These are phyloP conservation scores for Phytopythium aichiense DNA, from an alignment of 352 stramenopile genomes.

Conservation along the genomic window DNA sequence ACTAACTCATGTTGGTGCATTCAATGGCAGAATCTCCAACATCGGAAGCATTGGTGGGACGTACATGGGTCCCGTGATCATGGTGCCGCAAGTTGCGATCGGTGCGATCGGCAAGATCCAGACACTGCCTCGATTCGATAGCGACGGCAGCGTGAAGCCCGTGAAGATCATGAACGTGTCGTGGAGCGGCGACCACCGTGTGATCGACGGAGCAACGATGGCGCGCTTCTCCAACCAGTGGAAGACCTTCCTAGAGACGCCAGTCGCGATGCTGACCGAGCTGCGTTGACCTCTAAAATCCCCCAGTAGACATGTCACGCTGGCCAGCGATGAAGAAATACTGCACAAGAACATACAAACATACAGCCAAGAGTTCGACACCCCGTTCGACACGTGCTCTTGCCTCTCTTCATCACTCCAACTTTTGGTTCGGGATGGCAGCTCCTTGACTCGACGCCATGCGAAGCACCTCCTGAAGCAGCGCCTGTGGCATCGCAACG, in stretches of 20 bases:
- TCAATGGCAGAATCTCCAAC: conserved; percentile 67
- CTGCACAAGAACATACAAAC: background rate
- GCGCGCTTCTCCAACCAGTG: conserved; percentile 96
- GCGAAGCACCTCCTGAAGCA: conserved; percentile 75
- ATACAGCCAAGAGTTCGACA: background rate
- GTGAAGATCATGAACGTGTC: conserved; percentile 95
- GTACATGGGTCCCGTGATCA: conserved; percentile 96
- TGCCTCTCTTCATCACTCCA: background rate
- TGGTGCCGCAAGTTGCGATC: conserved; percentile 96
- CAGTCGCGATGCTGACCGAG: conserved; percentile 89
- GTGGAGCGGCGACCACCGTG: conserved; percentile 97
- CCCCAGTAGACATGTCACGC: background rate
- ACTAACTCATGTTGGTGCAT: conserved; percentile 1
- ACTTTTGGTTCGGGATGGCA: conserved; percentile 55
- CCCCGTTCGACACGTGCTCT: background rate
- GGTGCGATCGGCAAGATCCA: conserved; percentile 96
- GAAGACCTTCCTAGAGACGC: conserved; percentile 96
- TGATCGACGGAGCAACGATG: conserved; percentile 98
- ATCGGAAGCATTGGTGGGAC: conserved; percentile 97
- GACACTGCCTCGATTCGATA: conserved; percentile 92
- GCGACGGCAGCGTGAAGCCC: conserved; percentile 79
- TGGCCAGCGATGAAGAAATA: background rate
- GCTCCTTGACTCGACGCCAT: conserved; percentile 63
- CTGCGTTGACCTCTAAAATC: conserved; percentile 49
- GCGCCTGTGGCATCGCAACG: conserved; percentile 41